phyloP scores from a whole-genome alignment of 2,329 filamentous ascomycete genomes.

The Pseudocercospora ulei region DNA sequence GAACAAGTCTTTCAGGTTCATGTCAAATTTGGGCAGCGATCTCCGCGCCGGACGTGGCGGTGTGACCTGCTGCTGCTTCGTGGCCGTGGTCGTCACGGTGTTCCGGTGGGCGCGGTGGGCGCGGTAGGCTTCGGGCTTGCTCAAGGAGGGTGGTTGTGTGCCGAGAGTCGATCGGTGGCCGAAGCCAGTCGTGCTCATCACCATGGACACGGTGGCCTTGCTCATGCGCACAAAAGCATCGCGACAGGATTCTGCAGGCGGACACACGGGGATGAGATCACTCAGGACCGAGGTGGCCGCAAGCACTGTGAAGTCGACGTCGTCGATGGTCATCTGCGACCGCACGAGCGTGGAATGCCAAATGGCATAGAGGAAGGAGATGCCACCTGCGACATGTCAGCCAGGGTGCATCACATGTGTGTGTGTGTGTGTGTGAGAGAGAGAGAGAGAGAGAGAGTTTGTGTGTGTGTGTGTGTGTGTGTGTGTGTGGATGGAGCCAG shows the following conservation, averaged over 20 bases:
- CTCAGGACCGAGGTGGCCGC: constrained; percentile 86
- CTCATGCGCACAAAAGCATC: constrained; percentile 93
- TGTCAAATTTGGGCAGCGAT: constrained; percentile 48
- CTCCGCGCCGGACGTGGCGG: constrained; percentile 7
- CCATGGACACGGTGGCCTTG: constrained; percentile 93
- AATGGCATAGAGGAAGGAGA: constrained; percentile 92
- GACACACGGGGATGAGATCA: constrained; percentile 88
- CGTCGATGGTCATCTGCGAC: constrained; percentile 77
- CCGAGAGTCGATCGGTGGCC: constrained; percentile 39
- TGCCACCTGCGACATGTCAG: constrained; percentile 42
- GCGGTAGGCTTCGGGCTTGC: constrained; percentile 28
- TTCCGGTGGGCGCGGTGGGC: constrained; percentile 9
- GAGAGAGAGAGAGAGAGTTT: no score
- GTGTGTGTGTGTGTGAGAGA: not conserved
- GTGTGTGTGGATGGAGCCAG: no score
- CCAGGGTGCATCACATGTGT: not conserved
- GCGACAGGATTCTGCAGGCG: constrained; percentile 84
- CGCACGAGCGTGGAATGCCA: constrained; percentile 90
- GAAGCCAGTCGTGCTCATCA: constrained; percentile 67
- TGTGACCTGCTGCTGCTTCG: constrained; percentile 10
- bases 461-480: no score
- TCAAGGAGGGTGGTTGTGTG: constrained; percentile 26
- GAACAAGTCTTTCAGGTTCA: constrained; percentile 47
- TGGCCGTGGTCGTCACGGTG: constrained; percentile 7
- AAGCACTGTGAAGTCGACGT: constrained; percentile 93